phyloP scores from a whole-genome alignment of 176 grass and related monocot genomes.

The Tillandsia fasciculata region DNA sequence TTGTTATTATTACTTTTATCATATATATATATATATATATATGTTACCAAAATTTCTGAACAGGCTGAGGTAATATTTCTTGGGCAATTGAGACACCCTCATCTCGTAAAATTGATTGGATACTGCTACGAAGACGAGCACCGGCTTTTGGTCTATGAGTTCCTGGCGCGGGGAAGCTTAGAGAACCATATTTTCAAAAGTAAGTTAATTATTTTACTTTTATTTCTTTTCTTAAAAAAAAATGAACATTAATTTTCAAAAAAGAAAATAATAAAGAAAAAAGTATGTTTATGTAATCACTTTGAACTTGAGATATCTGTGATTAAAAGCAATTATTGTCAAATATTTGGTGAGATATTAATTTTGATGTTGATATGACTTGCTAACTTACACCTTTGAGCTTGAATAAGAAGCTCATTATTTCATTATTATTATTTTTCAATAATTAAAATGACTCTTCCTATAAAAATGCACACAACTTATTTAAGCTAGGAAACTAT shows the following conservation, averaged over 20 bases:
- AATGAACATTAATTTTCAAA: neutral
- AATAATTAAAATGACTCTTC: too few species aligned
- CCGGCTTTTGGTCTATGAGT: constrained; percentile 63
- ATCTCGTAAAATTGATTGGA: constrained; percentile 69
- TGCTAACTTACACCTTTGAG: too few species aligned
- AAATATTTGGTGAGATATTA: too few species aligned
- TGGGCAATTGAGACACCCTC: constrained; percentile 48
- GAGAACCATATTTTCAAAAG: constrained; percentile 81
- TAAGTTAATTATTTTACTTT: constrained; percentile 11
- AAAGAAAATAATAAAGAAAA: too few species aligned
- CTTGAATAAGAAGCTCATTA: too few species aligned
- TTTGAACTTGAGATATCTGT: too few species aligned
- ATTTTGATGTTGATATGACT: too few species aligned
- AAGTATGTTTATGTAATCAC: too few species aligned
- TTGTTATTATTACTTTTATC: neutral
- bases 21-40: neutral
- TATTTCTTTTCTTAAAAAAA: neutral
- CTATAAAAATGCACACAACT: too few species aligned
- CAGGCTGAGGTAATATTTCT: constrained; percentile 45
- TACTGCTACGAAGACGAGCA: constrained; percentile 71
- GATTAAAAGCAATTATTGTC: too few species aligned
- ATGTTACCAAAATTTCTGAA: neutral
- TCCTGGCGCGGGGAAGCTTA: constrained; percentile 60
- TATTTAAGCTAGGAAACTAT: too few species aligned
- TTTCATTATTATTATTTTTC: too few species aligned